Evolutionary conservation across 495 filamentous ascomycete species (phyloP).

Genomic region (Podospora anserina): DNA sequence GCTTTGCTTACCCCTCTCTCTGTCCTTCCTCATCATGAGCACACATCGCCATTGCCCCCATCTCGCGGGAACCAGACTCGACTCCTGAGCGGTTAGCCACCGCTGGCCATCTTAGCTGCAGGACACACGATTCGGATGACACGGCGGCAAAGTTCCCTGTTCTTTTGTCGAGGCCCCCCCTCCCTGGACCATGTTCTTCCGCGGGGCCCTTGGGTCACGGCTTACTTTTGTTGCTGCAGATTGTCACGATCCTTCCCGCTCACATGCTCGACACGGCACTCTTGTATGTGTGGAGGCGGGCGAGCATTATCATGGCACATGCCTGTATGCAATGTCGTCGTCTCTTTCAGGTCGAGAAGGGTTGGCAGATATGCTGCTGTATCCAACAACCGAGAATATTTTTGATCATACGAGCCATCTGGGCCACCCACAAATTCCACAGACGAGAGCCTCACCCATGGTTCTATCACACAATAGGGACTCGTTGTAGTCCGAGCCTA

Average conservation of each 20-base stretch:
- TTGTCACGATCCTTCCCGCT: slow-evolving; percentile 1
- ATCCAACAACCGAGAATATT: neutral
- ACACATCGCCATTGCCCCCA: neutral
- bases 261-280: neutral
- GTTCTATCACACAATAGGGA: neutral
- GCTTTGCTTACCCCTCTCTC: slow-evolving; percentile 7
- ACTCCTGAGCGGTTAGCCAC: slow-evolving; percentile 12
- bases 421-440: neutral
- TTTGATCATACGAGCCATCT: neutral
- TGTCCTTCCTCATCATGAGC: neutral
- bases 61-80: slow-evolving; percentile 10
- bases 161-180: slow-evolving; percentile 5
- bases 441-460: neutral
- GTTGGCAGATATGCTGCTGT: neutral
- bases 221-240: neutral
- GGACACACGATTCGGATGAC: slow-evolving; percentile 1
- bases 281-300: neutral
- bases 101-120: neutral
- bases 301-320: neutral
- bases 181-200: slow-evolving; percentile 4
- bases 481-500: neutral
- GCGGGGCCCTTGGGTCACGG: neutral
- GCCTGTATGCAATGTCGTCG: neutral
- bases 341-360: neutral
- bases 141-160: slow-evolving; percentile 4